These are phyloP conservation scores for Hortaea werneckii DNA, from an alignment of 2,329 filamentous ascomycete genomes.

Conservation along the genomic window DNA sequence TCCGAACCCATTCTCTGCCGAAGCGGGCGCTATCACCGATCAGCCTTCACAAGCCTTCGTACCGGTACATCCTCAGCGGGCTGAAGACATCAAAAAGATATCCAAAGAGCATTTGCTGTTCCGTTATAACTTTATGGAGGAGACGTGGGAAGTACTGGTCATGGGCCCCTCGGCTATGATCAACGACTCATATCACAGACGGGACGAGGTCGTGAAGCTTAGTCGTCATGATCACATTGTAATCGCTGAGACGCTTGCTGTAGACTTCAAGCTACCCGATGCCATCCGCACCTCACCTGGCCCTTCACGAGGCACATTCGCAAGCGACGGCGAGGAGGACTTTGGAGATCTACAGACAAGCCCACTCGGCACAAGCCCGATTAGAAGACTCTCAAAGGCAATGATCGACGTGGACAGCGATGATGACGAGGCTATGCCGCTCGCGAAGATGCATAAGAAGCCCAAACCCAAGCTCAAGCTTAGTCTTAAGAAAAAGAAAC, in stretches of 20 bases:
- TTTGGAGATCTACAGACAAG: conserved; percentile 12
- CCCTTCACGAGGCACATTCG: conserved; percentile 2
- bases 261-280: conserved; percentile 4
- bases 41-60: conserved; percentile 45
- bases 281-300: conserved; percentile 1
- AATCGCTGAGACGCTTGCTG: conserved; percentile 1
- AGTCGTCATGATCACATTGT: conserved; percentile 51
- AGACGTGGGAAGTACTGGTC: conserved; percentile 56
- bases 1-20: conserved; percentile 10
- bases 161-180: conserved; percentile 55
- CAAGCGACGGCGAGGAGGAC: conserved; percentile 37
- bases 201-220: conserved; percentile 47
- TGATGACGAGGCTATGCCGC: conserved; percentile 40
- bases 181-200: conserved; percentile 40
- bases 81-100: conserved; percentile 58
- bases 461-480: conserved; percentile 11
- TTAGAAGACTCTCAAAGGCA: conserved; percentile 32
- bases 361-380: conserved; percentile 6
- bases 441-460: neutral
- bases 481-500: conserved; percentile 11
- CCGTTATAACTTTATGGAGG: conserved; percentile 52
- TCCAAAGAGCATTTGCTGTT: conserved; percentile 67
- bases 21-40: conserved; percentile 26
- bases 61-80: conserved; percentile 61
- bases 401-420: conserved; percentile 45